Evolutionary conservation across 768 basidiomycete genomes (phyloP).

Genomic region (Termitomyces sp.): DNA sequence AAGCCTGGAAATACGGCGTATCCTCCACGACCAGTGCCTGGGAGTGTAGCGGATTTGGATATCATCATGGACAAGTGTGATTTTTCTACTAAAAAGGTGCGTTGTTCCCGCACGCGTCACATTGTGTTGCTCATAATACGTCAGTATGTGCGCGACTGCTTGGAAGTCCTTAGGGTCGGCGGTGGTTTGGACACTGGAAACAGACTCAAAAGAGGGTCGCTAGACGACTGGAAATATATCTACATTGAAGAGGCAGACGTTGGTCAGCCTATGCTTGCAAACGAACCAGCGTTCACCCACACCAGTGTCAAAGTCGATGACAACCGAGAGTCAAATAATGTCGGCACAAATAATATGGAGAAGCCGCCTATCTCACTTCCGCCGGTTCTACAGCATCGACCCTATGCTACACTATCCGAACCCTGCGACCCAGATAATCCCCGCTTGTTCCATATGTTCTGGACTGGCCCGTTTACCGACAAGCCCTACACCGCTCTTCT

Average conservation of each 20-base stretch:
- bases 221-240: constrained; percentile 85
- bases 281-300: constrained; percentile 4
- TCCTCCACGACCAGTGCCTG: constrained; percentile 82
- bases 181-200: constrained; percentile 82
- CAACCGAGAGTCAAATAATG: constrained; percentile 51
- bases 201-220: constrained; percentile 65
- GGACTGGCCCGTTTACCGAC: constrained; percentile 98
- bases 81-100: constrained; percentile 74
- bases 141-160: constrained; percentile 95
- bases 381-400: constrained; percentile 44
- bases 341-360: constrained; percentile 62
- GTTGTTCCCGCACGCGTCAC: background rate
- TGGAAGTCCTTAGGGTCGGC: constrained; percentile 91
- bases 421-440: constrained; percentile 85
- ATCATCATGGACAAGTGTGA: constrained; percentile 90
- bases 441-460: constrained; percentile 97
- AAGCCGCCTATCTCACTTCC: constrained; percentile 40
- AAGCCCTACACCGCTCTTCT: constrained; percentile 95
- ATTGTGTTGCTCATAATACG: constrained; percentile 8
- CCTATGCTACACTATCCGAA: constrained; percentile 48
- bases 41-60: constrained; percentile 87
- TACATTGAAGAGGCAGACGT: constrained; percentile 58
- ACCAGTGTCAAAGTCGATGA: constrained; percentile 30
- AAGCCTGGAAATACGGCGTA: constrained; percentile 65
- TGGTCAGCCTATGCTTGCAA: constrained; percentile 14